Evolutionary conservation across 1,284 basidiomycete genomes (phyloP).

Genomic region (Rhizoctonia solani): DNA sequence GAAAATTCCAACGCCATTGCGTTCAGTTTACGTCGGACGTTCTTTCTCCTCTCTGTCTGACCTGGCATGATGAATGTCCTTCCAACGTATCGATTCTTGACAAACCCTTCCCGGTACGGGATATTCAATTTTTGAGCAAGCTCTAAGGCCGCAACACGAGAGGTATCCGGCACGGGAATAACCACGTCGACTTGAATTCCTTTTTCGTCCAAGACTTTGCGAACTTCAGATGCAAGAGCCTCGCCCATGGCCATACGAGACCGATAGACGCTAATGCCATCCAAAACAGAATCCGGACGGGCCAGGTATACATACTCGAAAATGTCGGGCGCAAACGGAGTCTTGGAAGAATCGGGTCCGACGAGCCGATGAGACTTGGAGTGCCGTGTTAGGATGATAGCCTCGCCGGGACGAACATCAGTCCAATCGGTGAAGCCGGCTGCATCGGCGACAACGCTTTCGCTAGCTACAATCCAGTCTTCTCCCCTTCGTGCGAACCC

Average conservation of each 20-base stretch:
- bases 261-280: conserved; percentile 96
- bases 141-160: conserved; percentile 93
- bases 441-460: conserved; percentile 96
- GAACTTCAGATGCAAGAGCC: conserved; percentile 86
- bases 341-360: conserved; percentile 57
- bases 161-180: conserved; percentile 97
- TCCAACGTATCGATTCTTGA: conserved; percentile 99
- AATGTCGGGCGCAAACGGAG: conserved; percentile 92
- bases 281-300: conserved; percentile 95
- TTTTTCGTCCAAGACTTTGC: conserved; percentile 69
- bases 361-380: conserved; percentile 76
- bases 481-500: conserved; percentile 78
- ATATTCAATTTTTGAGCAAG: conserved; percentile 87
- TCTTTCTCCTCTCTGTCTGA: conserved; percentile 93
- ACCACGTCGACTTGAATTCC: conserved; percentile 88
- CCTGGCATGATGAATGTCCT: conserved; percentile 99
- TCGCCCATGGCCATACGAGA: conserved; percentile 99
- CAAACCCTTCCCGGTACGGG: conserved; percentile 97
- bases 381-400: conserved; percentile 89
- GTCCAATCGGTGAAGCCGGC: conserved; percentile 90
- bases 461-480: conserved; percentile 93
- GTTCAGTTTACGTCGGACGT: conserved; percentile 94
- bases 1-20: conserved; percentile 99
- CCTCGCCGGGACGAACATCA: conserved; percentile 89
- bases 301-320: conserved; percentile 99